Percentiles rank a stretch among this genome's conserved stretches.
phyloP scores from a whole-genome alignment of 176 grass and related monocot genomes.

The Carex pumila region DNA sequence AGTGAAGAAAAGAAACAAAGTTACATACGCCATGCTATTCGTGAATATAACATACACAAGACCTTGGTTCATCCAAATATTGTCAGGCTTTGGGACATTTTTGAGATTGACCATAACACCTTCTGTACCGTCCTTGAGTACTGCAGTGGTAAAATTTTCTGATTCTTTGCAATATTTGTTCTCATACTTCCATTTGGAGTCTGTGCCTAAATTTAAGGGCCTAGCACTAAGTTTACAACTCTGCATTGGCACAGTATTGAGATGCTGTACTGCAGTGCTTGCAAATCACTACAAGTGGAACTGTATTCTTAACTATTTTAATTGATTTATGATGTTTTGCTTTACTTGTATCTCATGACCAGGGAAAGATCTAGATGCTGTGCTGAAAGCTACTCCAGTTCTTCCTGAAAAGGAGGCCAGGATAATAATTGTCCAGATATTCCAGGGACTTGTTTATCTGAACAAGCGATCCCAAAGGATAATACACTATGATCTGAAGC shows the following conservation, averaged over 20 bases:
- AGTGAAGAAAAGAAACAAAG: slow-evolving; percentile 98
- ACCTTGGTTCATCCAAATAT: slow-evolving; percentile 96
- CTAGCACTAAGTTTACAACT: background rate
- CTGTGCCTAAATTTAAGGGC: background rate
- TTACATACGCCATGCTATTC: slow-evolving; percentile 93
- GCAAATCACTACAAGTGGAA: background rate
- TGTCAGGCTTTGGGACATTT: slow-evolving; percentile 96
- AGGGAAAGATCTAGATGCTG: slow-evolving; percentile 99
- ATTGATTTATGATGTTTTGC: background rate
- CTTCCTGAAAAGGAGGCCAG: slow-evolving; percentile 98
- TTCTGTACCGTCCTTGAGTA: slow-evolving; percentile 98
- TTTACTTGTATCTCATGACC: slow-evolving; percentile 23
- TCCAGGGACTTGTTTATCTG: slow-evolving; percentile 94
- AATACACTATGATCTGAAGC: slow-evolving; percentile 98
- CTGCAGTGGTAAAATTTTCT: slow-evolving; percentile 71
- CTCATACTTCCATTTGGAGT: slow-evolving; percentile 8
- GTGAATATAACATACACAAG: slow-evolving; percentile 99
- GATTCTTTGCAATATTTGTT: background rate
- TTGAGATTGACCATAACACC: slow-evolving; percentile 97
- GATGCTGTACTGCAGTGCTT: background rate
- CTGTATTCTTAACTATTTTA: background rate
- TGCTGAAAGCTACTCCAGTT: slow-evolving; percentile 85
- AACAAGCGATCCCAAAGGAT: slow-evolving; percentile 95
- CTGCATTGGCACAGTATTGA: background rate
- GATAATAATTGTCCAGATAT: slow-evolving; percentile 99